Conservation (phyloP, 176 grass and related monocot genomes). For the Lolium multiflorum region DNA sequence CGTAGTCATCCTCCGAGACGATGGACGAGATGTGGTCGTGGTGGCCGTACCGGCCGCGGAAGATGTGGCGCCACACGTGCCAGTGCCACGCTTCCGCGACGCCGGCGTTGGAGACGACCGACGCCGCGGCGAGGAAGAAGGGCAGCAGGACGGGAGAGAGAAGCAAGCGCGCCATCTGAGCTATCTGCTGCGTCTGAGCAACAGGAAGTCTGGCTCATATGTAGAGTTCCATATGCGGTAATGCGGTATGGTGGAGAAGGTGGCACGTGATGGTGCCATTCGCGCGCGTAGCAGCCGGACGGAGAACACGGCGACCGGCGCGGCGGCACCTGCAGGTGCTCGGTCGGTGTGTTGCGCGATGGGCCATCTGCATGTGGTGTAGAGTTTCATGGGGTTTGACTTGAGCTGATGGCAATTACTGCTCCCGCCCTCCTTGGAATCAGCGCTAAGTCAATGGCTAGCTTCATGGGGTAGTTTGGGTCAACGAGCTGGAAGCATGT, state of each 20-base stretch:
- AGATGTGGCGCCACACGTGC: not conserved
- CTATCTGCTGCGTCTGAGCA: not conserved
- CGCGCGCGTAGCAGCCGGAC: slow-evolving; percentile 8
- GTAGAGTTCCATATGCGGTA: slow-evolving; percentile 1
- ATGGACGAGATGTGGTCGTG: slow-evolving; percentile 42
- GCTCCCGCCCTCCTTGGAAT: not conserved
- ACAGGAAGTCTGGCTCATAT: not conserved
- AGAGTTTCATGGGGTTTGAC: slow-evolving; percentile 31
- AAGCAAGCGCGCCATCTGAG: not conserved
- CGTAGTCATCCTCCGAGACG: slow-evolving; percentile 50
- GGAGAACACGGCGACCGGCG: slow-evolving; percentile 1
- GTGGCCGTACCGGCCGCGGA: not conserved
- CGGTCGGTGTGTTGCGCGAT: not conserved
- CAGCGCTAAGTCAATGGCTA: slow-evolving; percentile 18
- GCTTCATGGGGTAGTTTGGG: no score
- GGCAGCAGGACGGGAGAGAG: not conserved
- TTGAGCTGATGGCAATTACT: not conserved
- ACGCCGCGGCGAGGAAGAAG: not conserved
- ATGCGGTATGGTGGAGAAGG: not conserved
- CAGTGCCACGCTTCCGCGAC: slow-evolving; percentile 1
- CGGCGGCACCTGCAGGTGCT: not conserved
- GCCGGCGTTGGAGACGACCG: not conserved
- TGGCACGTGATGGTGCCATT: slow-evolving; percentile 25
- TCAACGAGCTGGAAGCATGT: not conserved
- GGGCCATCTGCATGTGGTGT: not conserved